Evolutionary conservation across 805 yeast genomes (phyloP), one percentile per base, ranked within the genome.

Genomic region (Suhomyces sp.): DNA sequence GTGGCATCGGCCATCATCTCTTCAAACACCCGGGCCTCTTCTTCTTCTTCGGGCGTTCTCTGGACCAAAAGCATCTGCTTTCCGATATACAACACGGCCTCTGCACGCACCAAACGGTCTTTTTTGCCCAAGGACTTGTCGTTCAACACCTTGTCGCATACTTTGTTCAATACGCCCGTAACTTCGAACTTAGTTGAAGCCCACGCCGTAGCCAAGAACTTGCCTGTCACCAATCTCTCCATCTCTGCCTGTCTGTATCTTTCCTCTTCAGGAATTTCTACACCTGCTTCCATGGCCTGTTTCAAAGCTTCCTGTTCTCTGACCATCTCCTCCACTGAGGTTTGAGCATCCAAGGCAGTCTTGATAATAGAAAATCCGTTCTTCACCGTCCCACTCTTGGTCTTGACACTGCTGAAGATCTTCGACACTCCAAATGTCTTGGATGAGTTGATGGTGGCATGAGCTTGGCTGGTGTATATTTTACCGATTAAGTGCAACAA

Each of bases 141-240:
- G 47, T 66, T 63, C 49, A 75, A 65, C 2, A 75, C 59, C 52
- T 59, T 63, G 54, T 81, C 73, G 44, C 92, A 75, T 5, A 92
- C 87, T 53, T 77, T 78, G 57, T 89, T 94, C 66, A 94, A 89
- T 8, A 91, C 91, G 29, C 86, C 92, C 46, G 94, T 82, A 49
- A 92, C 84, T 72, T 94, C 99, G 69, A 84, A 86, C 59, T 87
- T 85, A 19, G 97, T 89, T 39, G 96, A 89, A 20, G 89, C 88
- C 99, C 99, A 94, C 17, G 96, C 96, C 1, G 97, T 91, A 6
- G 94, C 93, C 47, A 94, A 77, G 20, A 94, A 81, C 67, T 93
- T 94, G 21, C 99, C 98, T 50, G 90, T 84, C 56, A 93, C 80
- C 51, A 82, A 73, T 47, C 90, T 80, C 63, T 93, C 97, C 71